Percentiles rank a stretch among this genome's conserved stretches.
These are phyloP conservation scores for Sordariomycetes sp. DNA, from an alignment of 2,329 filamentous ascomycete species.

Conservation along the genomic window DNA sequence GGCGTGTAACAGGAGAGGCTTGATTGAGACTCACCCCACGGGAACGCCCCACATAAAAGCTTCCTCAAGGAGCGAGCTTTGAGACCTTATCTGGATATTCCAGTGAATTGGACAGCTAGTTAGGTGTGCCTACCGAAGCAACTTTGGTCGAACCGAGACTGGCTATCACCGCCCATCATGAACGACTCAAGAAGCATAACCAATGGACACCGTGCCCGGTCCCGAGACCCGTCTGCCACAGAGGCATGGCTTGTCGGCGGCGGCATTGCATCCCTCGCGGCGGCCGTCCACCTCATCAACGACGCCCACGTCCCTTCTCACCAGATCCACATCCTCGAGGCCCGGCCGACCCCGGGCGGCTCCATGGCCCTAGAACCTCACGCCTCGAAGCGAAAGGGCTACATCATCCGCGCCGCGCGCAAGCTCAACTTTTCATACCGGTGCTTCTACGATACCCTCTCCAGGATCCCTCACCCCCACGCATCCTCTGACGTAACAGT, in stretches of 20 bases:
- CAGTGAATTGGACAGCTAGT: not conserved
- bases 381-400: slow-evolving; percentile 13
- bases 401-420: slow-evolving; percentile 21
- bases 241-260: slow-evolving; percentile 21
- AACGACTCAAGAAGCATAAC: not conserved
- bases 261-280: slow-evolving; percentile 21
- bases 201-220: not conserved
- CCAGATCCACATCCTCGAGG: slow-evolving; percentile 22
- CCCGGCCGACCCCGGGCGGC: slow-evolving; percentile 14
- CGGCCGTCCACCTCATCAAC: slow-evolving; percentile 21
- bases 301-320: slow-evolving; percentile 20
- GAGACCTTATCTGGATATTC: not conserved
- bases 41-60: not conserved
- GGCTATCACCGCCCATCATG: not conserved
- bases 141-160: not conserved
- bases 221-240: slow-evolving; percentile 6
- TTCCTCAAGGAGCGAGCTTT: not conserved
- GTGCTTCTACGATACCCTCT: slow-evolving; percentile 17
- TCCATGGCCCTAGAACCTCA: slow-evolving; percentile 11
- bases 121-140: not conserved
- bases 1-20: not conserved
- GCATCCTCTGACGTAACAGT: not conserved
- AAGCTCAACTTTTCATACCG: slow-evolving; percentile 21
- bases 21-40: not conserved
- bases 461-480: slow-evolving; percentile 4